Evolutionary conservation across 768 basidiomycete species (phyloP).

Genomic region (Kwoniella sp.): DNA sequence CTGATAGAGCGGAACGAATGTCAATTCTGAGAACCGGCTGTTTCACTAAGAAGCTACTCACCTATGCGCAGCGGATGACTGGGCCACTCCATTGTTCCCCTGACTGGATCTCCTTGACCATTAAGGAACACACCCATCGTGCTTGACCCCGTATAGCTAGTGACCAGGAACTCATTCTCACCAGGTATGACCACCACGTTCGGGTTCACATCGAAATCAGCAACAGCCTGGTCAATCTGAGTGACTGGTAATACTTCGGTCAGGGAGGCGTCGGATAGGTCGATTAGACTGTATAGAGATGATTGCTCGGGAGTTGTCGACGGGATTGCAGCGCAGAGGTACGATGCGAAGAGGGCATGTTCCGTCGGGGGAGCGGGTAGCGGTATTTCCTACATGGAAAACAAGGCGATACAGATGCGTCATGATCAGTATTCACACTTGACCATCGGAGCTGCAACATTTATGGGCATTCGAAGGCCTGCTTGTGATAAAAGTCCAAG

Average conservation of each 20-base stretch:
- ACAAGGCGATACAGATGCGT: neutral
- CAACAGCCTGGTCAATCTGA: constrained; percentile 62
- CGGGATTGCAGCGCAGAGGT: constrained; percentile 48
- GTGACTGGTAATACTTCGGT: constrained; percentile 77
- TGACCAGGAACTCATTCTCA: constrained; percentile 78
- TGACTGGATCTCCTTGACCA: constrained; percentile 79
- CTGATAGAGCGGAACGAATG: constrained; percentile 57
- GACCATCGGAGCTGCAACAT: neutral
- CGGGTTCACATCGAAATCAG: constrained; percentile 44
- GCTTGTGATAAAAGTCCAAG: neutral
- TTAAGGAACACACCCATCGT: constrained; percentile 87
- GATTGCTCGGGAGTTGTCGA: constrained; percentile 13
- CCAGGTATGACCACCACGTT: constrained; percentile 71
- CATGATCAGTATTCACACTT: neutral
- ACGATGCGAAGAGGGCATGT: constrained; percentile 40
- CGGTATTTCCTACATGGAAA: constrained; percentile 51
- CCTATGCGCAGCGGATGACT: constrained; percentile 74
- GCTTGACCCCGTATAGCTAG: constrained; percentile 78
- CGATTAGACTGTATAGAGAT: constrained; percentile 70
- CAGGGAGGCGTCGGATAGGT: constrained; percentile 71
- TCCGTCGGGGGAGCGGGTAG: constrained; percentile 49
- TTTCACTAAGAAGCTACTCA: constrained; percentile 49
- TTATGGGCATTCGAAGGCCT: too few species aligned
- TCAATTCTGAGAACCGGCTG: neutral
- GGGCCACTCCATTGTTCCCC: constrained; percentile 86